phyloP scores from a whole-genome alignment of 1,139 yeast species.

The Blastobotrys arbuscula region DNA sequence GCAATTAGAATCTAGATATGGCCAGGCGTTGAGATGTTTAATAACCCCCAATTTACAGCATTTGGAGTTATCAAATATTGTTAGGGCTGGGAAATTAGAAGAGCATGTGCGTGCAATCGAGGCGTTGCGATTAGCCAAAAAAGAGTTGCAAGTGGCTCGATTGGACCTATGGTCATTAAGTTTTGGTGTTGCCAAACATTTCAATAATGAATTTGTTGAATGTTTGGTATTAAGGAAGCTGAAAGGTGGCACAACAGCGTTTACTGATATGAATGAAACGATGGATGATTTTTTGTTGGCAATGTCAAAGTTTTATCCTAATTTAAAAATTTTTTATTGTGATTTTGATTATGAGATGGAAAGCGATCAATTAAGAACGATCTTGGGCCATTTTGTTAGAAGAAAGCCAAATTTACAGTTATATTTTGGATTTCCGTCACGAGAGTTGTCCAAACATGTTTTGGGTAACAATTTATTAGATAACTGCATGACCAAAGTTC shows the following conservation, averaged over 20 bases:
- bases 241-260: conserved; percentile 10
- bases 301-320: conserved; percentile 4
- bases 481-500: not conserved
- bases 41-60: not conserved
- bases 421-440: conserved; percentile 7
- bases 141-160: not conserved
- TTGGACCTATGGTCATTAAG: conserved; percentile 3
- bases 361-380: conserved; percentile 7
- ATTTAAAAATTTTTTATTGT: not conserved
- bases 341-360: conserved; percentile 2
- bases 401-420: not conserved
- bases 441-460: not conserved
- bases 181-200: conserved; percentile 3
- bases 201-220: not conserved
- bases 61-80: not conserved
- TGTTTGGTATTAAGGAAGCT: not conserved
- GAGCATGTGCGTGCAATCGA: conserved; percentile 1
- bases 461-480: not conserved
- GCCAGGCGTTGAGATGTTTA: not conserved
- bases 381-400: conserved; percentile 8
- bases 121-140: not conserved
- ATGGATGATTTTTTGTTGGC: conserved; percentile 5
- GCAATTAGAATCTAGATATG: conserved; percentile 7
- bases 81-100: conserved; percentile 4
- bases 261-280: conserved; percentile 8